phyloP scores from a whole-genome alignment of 73 alveolate genomes.

The Tetrahymena thermophila region DNA sequence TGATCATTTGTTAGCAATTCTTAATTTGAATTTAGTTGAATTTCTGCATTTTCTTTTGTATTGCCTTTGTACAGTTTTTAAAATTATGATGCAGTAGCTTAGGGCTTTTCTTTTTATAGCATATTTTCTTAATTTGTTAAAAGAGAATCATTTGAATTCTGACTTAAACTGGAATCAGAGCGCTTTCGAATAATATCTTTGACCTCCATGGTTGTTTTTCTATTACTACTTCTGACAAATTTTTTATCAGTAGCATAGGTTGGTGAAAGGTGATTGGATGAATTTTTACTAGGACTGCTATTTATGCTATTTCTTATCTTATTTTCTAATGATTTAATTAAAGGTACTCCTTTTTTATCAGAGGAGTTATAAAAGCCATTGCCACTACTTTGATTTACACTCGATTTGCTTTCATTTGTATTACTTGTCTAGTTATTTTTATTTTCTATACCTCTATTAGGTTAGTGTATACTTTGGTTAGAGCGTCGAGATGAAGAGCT shows the following conservation, averaged over 20 bases:
- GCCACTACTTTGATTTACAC: not conserved
- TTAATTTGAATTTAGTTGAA: too few relatives aligned
- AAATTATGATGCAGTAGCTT: not conserved
- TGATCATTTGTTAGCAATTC: too few relatives aligned
- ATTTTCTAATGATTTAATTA: not conserved
- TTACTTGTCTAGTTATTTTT: not conserved
- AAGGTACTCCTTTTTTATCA: not conserved
- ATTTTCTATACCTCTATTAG: not conserved
- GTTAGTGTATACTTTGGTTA: not conserved
- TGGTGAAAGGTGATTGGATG: not conserved
- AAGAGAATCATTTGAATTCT: not conserved
- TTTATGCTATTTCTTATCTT: not conserved
- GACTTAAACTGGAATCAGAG: not conserved
- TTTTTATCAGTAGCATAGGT: not conserved
- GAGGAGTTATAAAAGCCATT: not conserved
- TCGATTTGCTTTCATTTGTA: not conserved
- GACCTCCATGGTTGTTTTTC: not conserved
- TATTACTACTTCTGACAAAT: not conserved
- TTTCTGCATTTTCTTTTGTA: not conserved
- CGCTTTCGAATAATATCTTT: not conserved
- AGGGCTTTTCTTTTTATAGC: not conserved
- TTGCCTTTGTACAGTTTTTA: not conserved
- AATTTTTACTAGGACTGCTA: not conserved
- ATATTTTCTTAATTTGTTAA: not conserved
- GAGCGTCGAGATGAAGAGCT: not conserved